These are phyloP conservation scores for Colletotrichum noveboracense DNA, from an alignment of 2,329 filamentous ascomycete genomes.

Conservation along the genomic window DNA sequence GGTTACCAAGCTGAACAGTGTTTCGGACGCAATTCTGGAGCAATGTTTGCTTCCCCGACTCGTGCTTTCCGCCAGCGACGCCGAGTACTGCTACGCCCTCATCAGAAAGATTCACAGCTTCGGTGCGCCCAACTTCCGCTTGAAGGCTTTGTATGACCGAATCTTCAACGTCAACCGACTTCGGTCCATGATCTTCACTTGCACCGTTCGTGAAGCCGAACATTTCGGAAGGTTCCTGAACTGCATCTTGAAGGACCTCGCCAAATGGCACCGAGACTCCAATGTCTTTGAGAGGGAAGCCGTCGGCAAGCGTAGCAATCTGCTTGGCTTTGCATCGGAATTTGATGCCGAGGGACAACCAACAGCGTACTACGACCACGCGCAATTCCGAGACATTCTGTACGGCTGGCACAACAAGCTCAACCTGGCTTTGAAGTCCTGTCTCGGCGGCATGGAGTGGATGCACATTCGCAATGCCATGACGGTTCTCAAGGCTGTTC, in stretches of 20 bases:
- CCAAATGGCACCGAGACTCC: slow-evolving; percentile 73
- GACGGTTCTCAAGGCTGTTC: slow-evolving; percentile 81
- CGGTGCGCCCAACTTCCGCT: slow-evolving; percentile 84
- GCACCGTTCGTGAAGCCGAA: slow-evolving; percentile 88
- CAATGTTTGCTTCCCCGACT: slow-evolving; percentile 92
- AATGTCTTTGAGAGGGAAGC: slow-evolving; percentile 81
- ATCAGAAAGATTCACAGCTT: slow-evolving; percentile 86
- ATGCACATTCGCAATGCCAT: slow-evolving; percentile 98
- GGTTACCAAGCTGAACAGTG: slow-evolving; percentile 65
- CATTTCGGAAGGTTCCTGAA: slow-evolving; percentile 92
- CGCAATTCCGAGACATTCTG: slow-evolving; percentile 83
- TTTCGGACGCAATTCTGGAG: slow-evolving; percentile 82
- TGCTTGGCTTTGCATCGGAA: slow-evolving; percentile 77
- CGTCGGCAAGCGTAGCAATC: slow-evolving; percentile 55
- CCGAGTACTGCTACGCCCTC: slow-evolving; percentile 87
- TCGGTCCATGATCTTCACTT: slow-evolving; percentile 83
- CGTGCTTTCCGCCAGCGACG: slow-evolving; percentile 82
- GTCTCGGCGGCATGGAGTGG: slow-evolving; percentile 84
- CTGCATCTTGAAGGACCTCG: slow-evolving; percentile 79
- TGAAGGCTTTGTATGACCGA: slow-evolving; percentile 81
- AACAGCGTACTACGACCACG: slow-evolving; percentile 77
- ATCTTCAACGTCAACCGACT: slow-evolving; percentile 85
- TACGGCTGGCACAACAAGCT: slow-evolving; percentile 91
- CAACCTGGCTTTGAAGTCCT: slow-evolving; percentile 79
- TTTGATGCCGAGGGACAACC: slow-evolving; percentile 75